Evolutionary conservation across 2,329 filamentous ascomycete species (phyloP).

Genomic region (Tympanopsis confertula): DNA sequence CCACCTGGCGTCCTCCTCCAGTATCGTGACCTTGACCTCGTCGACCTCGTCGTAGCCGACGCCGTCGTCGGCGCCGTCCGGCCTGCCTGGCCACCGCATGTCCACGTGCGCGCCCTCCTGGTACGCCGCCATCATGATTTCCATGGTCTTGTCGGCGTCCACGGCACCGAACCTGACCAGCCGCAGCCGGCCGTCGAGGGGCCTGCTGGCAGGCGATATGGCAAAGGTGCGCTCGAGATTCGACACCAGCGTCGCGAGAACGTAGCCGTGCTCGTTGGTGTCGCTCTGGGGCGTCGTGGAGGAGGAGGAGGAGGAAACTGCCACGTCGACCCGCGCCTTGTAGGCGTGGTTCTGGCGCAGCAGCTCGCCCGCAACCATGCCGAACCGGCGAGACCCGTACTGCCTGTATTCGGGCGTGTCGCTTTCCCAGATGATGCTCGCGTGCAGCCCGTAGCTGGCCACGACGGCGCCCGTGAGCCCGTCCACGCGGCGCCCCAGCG

Average conservation of each 20-base stretch:
- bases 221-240: conserved; percentile 72
- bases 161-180: conserved; percentile 67
- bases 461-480: conserved; percentile 68
- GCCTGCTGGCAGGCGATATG: conserved; percentile 63
- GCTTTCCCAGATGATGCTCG: conserved; percentile 78
- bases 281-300: conserved; percentile 4
- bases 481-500: conserved; percentile 16
- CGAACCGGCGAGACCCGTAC: conserved; percentile 68
- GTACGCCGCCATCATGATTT: conserved; percentile 61
- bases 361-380: conserved; percentile 70
- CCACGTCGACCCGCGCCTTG: conserved; percentile 25
- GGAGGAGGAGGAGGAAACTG: conserved; percentile 2
- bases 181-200: conserved; percentile 59
- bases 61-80: conserved; percentile 24
- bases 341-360: conserved; percentile 44
- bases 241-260: conserved; percentile 66
- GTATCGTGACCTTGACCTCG: conserved; percentile 52
- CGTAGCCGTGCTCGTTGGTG: conserved; percentile 53
- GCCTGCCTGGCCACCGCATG: conserved; percentile 37
- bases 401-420: conserved; percentile 73
- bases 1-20: conserved; percentile 63
- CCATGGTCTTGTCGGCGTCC: conserved; percentile 56
- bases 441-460: conserved; percentile 81
- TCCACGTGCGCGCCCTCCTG: conserved; percentile 41
- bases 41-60: conserved; percentile 66